Evolutionary conservation across 2,329 filamentous ascomycete species (phyloP).

Genomic region (Pestalotiopsis sp.): DNA sequence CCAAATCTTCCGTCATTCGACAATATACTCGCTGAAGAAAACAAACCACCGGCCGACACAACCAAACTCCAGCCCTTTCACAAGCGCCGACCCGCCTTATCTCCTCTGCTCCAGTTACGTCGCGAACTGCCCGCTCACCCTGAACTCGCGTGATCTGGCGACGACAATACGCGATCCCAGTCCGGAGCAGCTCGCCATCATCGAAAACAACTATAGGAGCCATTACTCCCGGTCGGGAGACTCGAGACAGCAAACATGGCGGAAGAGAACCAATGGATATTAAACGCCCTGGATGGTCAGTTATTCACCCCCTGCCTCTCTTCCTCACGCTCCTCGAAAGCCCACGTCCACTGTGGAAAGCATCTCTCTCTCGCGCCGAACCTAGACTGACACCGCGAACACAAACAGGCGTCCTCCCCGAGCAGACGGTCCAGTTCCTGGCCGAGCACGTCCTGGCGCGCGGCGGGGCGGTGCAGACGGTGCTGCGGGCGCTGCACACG

Average conservation of each 20-base stretch:
- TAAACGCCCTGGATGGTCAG: conserved; percentile 32
- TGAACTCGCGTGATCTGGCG: not conserved
- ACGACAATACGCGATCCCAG: not conserved
- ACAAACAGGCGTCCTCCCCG: conserved; percentile 42
- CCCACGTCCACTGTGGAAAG: not conserved
- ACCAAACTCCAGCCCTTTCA: not conserved
- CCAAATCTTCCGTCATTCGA: not conserved
- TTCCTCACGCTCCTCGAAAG: not conserved
- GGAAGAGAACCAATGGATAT: conserved; percentile 26
- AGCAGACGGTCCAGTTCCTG: conserved; percentile 46
- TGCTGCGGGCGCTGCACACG: conserved; percentile 37
- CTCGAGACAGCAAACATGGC: not conserved
- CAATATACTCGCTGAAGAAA: not conserved
- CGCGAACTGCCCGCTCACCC: not conserved
- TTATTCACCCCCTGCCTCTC: not conserved
- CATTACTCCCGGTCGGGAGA: not conserved
- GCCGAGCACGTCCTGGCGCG: conserved; percentile 52
- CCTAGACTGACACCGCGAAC: conserved; percentile 11
- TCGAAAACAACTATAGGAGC: not conserved
- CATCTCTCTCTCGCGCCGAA: not conserved
- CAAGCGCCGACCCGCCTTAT: not conserved
- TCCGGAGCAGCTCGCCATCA: not conserved
- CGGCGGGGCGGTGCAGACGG: conserved; percentile 45
- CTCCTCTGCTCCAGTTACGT: not conserved
- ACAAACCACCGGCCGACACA: not conserved